Evolutionary conservation across 129 eudicot species (phyloP).

Genomic region (Oenanthe sinensis): DNA sequence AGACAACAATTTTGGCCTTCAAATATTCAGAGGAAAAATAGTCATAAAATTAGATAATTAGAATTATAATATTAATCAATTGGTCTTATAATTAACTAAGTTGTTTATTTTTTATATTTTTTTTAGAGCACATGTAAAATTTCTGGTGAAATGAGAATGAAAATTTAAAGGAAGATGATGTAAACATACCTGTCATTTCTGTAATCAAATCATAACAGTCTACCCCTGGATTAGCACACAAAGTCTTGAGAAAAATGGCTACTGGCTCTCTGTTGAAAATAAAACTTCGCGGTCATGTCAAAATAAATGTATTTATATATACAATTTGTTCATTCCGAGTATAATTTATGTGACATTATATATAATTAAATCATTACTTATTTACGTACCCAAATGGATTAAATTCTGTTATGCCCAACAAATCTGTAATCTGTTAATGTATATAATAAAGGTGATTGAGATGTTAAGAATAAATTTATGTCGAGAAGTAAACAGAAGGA

Average conservation of each 20-base stretch:
- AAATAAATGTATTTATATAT: not conserved
- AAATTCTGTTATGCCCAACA: slow-evolving; percentile 70
- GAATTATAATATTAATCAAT: not conserved
- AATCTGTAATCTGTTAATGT: slow-evolving; percentile 38
- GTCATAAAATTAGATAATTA: not conserved
- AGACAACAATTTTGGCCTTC: slow-evolving; percentile 85
- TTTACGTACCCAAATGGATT: slow-evolving; percentile 52
- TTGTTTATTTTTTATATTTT: not conserved
- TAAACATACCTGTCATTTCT: slow-evolving; percentile 49
- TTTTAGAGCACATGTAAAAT: not conserved
- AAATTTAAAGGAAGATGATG: not conserved
- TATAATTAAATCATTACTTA: not conserved
- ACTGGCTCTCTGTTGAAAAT: slow-evolving; percentile 32
- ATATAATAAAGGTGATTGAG: not conserved
- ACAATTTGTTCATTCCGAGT: not conserved
- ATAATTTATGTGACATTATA: not conserved
- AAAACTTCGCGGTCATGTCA: not conserved
- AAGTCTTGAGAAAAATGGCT: slow-evolving; percentile 37
- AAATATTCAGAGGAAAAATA: not conserved
- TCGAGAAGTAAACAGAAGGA: not conserved
- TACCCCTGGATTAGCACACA: slow-evolving; percentile 46
- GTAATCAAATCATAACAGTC: slow-evolving; percentile 56
- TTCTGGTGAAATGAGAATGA: not conserved
- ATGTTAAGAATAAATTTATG: not conserved
- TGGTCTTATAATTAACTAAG: not conserved